Conservation (phyloP, 2,329 filamentous ascomycete genomes). For the Arthrobotrys entomopaga region DNA sequence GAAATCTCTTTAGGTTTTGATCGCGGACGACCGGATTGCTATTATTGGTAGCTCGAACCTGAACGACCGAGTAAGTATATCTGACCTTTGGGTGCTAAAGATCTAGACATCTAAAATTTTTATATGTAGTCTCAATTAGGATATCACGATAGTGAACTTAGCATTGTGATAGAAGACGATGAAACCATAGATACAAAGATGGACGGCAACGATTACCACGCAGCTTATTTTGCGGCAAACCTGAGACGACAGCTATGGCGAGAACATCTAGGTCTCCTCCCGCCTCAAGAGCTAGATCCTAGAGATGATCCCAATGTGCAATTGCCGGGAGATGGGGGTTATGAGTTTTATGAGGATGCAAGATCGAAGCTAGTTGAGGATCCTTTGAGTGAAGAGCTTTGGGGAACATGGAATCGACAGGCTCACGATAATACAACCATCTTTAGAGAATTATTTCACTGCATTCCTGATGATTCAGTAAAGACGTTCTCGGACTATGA, state of each 20-base stretch:
- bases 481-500: constrained; percentile 92
- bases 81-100: constrained; percentile 57
- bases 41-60: constrained; percentile 90
- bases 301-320: constrained; percentile 76
- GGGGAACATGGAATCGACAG: constrained; percentile 74
- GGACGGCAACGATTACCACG: constrained; percentile 79
- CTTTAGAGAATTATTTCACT: constrained; percentile 83
- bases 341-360: constrained; percentile 75
- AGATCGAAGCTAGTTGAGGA: constrained; percentile 75
- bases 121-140: constrained; percentile 74
- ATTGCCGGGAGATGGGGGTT: constrained; percentile 72
- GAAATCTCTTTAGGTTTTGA: constrained; percentile 66
- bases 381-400: constrained; percentile 71
- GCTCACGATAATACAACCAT: constrained; percentile 78
- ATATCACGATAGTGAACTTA: constrained; percentile 88
- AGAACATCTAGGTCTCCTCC: constrained; percentile 86
- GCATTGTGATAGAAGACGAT: constrained; percentile 88
- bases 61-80: constrained; percentile 74
- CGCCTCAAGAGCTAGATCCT: constrained; percentile 76
- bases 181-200: constrained; percentile 76
- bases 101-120: not conserved
- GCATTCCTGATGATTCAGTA: constrained; percentile 89
- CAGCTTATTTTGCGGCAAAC: constrained; percentile 82
- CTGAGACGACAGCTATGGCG: constrained; percentile 85
- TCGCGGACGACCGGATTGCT: constrained; percentile 85